Base-by-base conservation (phyloP, 2,329 filamentous ascomycete species). In the Sporothrix curviconia region DNA sequence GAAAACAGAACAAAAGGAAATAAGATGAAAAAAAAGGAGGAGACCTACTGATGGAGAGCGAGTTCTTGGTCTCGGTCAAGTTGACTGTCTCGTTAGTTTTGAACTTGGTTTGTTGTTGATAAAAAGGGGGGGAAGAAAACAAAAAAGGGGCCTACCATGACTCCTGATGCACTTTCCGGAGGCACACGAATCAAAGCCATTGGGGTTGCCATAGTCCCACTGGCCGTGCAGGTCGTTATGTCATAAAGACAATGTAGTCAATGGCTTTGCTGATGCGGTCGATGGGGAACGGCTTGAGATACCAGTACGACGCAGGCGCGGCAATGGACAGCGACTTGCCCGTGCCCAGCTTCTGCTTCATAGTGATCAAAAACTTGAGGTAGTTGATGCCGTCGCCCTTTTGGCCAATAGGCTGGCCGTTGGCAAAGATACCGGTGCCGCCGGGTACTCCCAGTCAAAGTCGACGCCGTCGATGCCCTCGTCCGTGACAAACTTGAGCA, bases 181-280 rank as follows among this genome's bases (percentile, higher is more conserved):
- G 9, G 44, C n/a, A 8, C 44, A 49, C 28, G 44, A 49, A 7
- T 49, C 44, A 14, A 49, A 49, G n/a, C 28, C 32, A 17, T 49
- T 49, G 3, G 44, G 11, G 44, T 61, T 59, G 28, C 63, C 66
- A 39, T 66, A 67, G 55, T 73, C 71, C 71, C 71, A 74, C 54
- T 74, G 71, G 3, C 72, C 72, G 52, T 74, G 58, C 4, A 71
- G 58, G 47, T 71, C 67, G 15, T n/a, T 71, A 71, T 55, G 56
- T 68, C 66, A 71, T 67, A 43, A 62, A 69, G 5, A 69, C 62
- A 19, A 70, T 65, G 52, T 70, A 71, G 46, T 70, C 67, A 2
- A 70, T 59, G 1, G 66, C 57, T 1, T 61, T 25, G 15, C 40
- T 46, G 1, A 71, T 70, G 2, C 64, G 50, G 3, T 43, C 19